Evolutionary conservation across 352 stramenopile genomes (phyloP).

Genomic region (Pythium apleroticum): DNA sequence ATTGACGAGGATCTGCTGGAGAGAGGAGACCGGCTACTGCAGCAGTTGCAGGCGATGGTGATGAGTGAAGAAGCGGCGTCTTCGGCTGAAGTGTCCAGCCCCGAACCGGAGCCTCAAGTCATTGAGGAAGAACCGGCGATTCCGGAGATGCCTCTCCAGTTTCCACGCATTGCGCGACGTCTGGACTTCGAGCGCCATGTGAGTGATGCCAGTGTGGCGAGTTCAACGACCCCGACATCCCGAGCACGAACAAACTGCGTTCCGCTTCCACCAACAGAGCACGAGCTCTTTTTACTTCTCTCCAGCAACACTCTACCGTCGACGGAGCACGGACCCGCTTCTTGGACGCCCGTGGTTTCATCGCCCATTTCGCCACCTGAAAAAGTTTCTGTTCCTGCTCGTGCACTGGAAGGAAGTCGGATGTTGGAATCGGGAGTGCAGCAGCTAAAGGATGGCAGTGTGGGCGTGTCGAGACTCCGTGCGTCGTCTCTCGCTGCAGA

Average conservation of each 20-base stretch:
- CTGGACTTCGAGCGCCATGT: conserved; percentile 43
- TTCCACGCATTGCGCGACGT: conserved; percentile 42
- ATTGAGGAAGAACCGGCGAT: neutral
- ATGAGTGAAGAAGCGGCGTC: conserved; percentile 25
- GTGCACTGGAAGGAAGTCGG: too few relatives aligned
- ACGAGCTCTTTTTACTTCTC: neutral
- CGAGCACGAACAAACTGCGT: conserved; percentile 29
- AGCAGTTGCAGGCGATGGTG: conserved; percentile 36
- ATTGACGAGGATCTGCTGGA: conserved; percentile 29
- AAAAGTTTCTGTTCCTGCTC: too few relatives aligned
- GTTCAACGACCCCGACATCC: neutral
- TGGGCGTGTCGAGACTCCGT: too few relatives aligned
- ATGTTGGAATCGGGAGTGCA: too few relatives aligned
- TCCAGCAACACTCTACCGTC: neutral
- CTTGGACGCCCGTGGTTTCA: too few relatives aligned
- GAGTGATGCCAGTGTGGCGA: neutral
- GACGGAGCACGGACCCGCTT: too few relatives aligned
- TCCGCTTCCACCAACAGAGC: conserved; percentile 23
- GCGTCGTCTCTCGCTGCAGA: neutral
- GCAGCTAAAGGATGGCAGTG: too few relatives aligned
- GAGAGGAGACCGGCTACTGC: conserved; percentile 32
- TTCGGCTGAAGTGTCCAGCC: conserved; percentile 25
- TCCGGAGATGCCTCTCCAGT: conserved; percentile 18
- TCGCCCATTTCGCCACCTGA: too few relatives aligned
- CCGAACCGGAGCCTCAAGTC: conserved; percentile 27